Conservation (phyloP, 2,329 filamentous ascomycete genomes). For the Monosporascus cannonballus region DNA sequence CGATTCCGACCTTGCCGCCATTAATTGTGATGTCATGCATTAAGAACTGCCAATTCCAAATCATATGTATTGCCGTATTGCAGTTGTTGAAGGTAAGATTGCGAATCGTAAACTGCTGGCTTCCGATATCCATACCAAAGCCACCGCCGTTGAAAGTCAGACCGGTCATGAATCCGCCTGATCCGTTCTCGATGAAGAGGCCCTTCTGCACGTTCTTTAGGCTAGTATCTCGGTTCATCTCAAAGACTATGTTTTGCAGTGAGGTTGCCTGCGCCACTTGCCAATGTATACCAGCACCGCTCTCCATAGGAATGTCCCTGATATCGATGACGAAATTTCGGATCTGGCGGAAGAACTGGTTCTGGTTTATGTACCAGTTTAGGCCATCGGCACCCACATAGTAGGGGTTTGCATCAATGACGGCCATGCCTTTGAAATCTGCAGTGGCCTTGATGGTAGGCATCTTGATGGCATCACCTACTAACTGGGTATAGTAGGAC, state of each 20-base stretch:
- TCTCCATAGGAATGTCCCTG: slow-evolving; percentile 53
- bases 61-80: slow-evolving; percentile 79
- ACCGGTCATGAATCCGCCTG: slow-evolving; percentile 78
- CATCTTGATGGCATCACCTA: slow-evolving; percentile 68
- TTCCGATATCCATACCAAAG: slow-evolving; percentile 73
- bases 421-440: slow-evolving; percentile 74
- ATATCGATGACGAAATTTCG: slow-evolving; percentile 78
- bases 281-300: slow-evolving; percentile 73
- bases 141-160: slow-evolving; percentile 77
- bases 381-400: slow-evolving; percentile 42
- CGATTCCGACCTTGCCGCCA: slow-evolving; percentile 67
- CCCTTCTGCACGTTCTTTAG: slow-evolving; percentile 64
- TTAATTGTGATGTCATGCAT: slow-evolving; percentile 72
- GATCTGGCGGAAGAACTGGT: slow-evolving; percentile 79
- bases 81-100: slow-evolving; percentile 79
- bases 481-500: slow-evolving; percentile 89
- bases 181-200: slow-evolving; percentile 81
- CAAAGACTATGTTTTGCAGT: slow-evolving; percentile 74
- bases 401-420: slow-evolving; percentile 88
- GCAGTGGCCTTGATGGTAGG: slow-evolving; percentile 71
- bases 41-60: slow-evolving; percentile 88
- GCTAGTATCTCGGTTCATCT: slow-evolving; percentile 64
- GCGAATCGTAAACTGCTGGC: slow-evolving; percentile 81
- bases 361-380: slow-evolving; percentile 77
- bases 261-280: slow-evolving; percentile 80